Base-by-base conservation (phyloP, 2,329 filamentous ascomycete genomes). In the Sordariomycetes sp. region DNA sequence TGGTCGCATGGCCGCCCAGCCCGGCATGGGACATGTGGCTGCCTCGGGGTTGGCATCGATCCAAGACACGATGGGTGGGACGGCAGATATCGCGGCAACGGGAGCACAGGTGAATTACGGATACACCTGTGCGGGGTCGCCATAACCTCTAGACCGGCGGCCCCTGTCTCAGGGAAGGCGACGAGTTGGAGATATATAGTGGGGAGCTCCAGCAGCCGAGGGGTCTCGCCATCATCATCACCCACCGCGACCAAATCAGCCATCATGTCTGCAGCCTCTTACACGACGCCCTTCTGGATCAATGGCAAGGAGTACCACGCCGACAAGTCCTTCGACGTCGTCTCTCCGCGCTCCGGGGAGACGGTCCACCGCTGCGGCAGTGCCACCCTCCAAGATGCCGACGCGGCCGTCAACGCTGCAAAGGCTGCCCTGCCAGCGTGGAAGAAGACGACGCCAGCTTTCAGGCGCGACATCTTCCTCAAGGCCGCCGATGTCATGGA, bases 401-500 rank as follows among this genome's bases (percentile, higher is more conserved):
- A 70, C 14, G 57, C 61, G 8, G 70, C 78, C 8, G 56, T 67
- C 34, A 45, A 54, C 18, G 57, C 65, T 6, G 83, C 84, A 1
- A 63, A 76, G n/a, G 63, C 65, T 11, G 84, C 86, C 2, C 80
- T 85, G 55, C 70, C 70, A 28, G 58, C 68, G 38, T 94, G 86
- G 86, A 67, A 70, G 28, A 72, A 70, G 42, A 72, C 72, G 3
- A 75, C 73, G 30, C 72, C 78, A 2, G 49, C 62, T 17, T 50
- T 66, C 17, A 79, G 82, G 25, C 76, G 83, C 23, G 72, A 81
- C 42, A 75, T 93, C 42, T 67, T 93, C 38, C 61, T 82, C 38
- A 77, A 75, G 50, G 79, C 82, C 0, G 78, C 80, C 8, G 73
- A 78, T 8, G 57, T 87, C 32, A 61, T 88, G 39, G 63, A 72